Percentiles rank a stretch among this genome's conserved stretches.
Conservation (phyloP, 768 basidiomycete genomes). For the Rhodotorula paludigena region DNA sequence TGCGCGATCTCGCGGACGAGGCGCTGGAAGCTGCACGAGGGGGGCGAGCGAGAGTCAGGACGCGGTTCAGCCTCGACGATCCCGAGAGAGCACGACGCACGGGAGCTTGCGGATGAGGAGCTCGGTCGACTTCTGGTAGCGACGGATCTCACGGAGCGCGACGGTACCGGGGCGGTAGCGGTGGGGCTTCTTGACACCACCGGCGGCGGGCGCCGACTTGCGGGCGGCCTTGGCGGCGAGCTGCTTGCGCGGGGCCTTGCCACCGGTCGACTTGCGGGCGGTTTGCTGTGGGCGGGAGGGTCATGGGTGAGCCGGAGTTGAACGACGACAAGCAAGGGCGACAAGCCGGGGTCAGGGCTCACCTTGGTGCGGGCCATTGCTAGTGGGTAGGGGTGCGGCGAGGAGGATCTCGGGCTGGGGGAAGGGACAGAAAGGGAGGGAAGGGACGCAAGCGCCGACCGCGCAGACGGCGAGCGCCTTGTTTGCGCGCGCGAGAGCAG, state of each 20-base stretch:
- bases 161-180: conserved; percentile 6
- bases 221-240: conserved; percentile 11
- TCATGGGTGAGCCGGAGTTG: conserved; percentile 10
- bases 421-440: background rate
- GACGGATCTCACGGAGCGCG: conserved; percentile 8
- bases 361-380: conserved; percentile 99
- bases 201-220: conserved; percentile 9
- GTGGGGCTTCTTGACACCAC: conserved; percentile 15
- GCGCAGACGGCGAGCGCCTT: background rate
- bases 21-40: conserved; percentile 54
- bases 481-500: background rate
- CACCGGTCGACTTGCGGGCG: conserved; percentile 12
- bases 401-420: background rate
- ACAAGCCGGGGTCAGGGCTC: conserved; percentile 52
- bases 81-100: conserved; percentile 45
- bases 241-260: conserved; percentile 10
- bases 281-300: conserved; percentile 42
- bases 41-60: background rate
- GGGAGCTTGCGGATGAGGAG: conserved; percentile 57
- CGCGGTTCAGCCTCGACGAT: conserved; percentile 6
- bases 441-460: background rate
- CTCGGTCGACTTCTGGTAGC: conserved; percentile 51
- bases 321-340: background rate
- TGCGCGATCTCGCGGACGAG: conserved; percentile 74
- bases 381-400: conserved; percentile 55